Conservation (phyloP, 83 land plant species). For the Diphasiastrum complanatum region DNA sequence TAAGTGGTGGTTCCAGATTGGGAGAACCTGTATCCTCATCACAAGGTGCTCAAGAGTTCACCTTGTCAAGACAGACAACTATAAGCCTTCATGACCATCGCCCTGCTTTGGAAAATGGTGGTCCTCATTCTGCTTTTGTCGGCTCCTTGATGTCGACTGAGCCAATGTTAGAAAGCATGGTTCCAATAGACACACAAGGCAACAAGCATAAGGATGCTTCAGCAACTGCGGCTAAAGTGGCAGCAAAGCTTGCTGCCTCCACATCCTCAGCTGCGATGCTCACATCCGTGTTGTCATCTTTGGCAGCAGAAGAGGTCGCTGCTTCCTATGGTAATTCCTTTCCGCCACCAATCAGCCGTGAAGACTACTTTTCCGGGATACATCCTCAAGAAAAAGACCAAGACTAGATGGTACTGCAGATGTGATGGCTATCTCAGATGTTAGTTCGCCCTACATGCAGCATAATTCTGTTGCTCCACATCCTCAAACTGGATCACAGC, state of each 20-base stretch:
- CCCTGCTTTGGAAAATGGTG: too few relatives aligned
- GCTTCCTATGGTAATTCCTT: neutral
- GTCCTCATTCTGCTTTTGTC: too few relatives aligned
- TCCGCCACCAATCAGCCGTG: too few relatives aligned
- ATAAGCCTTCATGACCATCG: too few relatives aligned
- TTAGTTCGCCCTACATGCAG: too few relatives aligned
- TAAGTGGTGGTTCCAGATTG: conserved; percentile 22
- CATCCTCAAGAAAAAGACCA: neutral
- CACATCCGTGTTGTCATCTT: conserved; percentile 57
- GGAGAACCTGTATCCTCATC: conserved; percentile 2
- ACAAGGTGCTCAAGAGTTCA: too few relatives aligned
- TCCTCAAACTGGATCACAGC: too few relatives aligned
- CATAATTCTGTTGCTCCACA: too few relatives aligned
- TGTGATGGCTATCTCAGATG: too few relatives aligned
- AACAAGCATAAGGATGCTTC: conserved; percentile 1
- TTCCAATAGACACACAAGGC: conserved; percentile 5
- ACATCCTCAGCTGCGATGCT: conserved; percentile 74
- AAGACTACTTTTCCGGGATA: neutral
- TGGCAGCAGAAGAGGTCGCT: conserved; percentile 62
- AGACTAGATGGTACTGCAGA: too few relatives aligned
- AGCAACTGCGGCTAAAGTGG: conserved; percentile 57
- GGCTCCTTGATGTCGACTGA: conserved; percentile 10
- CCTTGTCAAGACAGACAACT: too few relatives aligned
- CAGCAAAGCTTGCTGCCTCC: conserved; percentile 75
- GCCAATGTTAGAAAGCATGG: conserved; percentile 10